A percentile compares a stretch with the other conserved stretches of the same genome.
These are phyloP conservation scores for Candida glucosophila DNA, from an alignment of 1,139 yeast species.

Conservation along the genomic window DNA sequence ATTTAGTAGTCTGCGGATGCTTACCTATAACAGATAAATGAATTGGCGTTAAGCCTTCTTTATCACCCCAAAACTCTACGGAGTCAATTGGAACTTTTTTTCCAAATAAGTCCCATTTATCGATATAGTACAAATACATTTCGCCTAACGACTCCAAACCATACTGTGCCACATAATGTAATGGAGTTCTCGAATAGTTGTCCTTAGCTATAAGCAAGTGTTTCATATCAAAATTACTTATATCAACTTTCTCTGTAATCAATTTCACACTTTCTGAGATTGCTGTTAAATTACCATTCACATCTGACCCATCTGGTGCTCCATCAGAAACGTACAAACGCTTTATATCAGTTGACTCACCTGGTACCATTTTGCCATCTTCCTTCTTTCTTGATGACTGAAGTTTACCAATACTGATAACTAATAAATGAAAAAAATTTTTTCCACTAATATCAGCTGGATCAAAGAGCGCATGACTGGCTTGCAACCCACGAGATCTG, in stretches of 20 bases:
- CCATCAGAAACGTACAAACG: constrained; percentile 23
- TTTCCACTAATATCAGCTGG: constrained; percentile 71
- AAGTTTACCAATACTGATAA: constrained; percentile 65
- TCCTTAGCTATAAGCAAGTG: constrained; percentile 59
- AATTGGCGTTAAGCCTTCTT: constrained; percentile 73
- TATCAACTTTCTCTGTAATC: constrained; percentile 12
- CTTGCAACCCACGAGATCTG: constrained; percentile 9
- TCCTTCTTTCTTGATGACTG: constrained; percentile 17
- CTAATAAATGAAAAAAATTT: constrained; percentile 76
- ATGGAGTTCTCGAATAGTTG: constrained; percentile 72
- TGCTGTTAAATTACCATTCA: too few relatives aligned
- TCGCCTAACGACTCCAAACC: constrained; percentile 63
- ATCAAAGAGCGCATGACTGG: constrained; percentile 35
- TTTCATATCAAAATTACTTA: constrained; percentile 29
- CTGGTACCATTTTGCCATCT: constrained; percentile 19
- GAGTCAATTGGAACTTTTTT: constrained; percentile 50
- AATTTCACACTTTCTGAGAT: too few relatives aligned
- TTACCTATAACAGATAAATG: constrained; percentile 78
- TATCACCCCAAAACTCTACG: constrained; percentile 66
- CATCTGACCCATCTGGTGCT: constrained; percentile 57
- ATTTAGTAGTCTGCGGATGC: constrained; percentile 70
- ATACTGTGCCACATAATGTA: constrained; percentile 85
- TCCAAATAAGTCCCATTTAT: constrained; percentile 21
- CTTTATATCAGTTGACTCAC: constrained; percentile 24
- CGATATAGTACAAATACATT: constrained; percentile 42